A percentile compares a stretch with the other conserved stretches of the same genome.
Conservation (phyloP, 495 filamentous ascomycete species). For the Neohortaea acidophila region DNA sequence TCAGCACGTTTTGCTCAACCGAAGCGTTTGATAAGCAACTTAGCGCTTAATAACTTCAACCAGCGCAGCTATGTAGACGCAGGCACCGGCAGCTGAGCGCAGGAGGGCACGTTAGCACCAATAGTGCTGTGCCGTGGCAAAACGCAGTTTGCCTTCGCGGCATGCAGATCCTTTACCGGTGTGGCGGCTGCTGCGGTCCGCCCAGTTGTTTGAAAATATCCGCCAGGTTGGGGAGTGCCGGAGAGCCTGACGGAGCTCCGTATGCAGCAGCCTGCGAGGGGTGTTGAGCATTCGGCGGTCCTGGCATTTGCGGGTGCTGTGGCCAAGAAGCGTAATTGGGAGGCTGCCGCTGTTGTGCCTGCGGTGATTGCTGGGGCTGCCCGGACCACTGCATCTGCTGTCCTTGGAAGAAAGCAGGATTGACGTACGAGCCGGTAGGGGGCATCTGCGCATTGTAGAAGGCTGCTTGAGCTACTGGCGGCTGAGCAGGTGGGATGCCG, state of each 20-base stretch:
- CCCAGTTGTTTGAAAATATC: constrained; percentile 9
- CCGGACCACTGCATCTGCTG: constrained; percentile 7
- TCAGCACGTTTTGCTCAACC: no score
- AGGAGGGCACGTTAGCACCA: no score
- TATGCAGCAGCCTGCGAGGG: not conserved
- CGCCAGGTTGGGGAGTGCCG: constrained; percentile 7
- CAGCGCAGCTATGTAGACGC: no score
- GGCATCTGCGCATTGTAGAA: not conserved
- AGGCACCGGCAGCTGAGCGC: no score
- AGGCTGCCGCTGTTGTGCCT: constrained; percentile 6
- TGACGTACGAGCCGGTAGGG: constrained; percentile 11
- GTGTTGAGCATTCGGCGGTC: not conserved
- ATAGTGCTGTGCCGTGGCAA: no score
- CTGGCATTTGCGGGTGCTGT: not conserved
- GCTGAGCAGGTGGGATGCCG: constrained; percentile 4
- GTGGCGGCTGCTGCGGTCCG: constrained; percentile 3
- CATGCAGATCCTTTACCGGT: not conserved
- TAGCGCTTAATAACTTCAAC: no score
- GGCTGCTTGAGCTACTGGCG: not conserved
- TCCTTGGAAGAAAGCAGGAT: constrained; percentile 9
- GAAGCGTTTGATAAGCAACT: no score
- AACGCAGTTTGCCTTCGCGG: not conserved
- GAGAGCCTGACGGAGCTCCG: no score
- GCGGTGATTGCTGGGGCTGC: constrained; percentile 4
- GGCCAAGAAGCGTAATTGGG: not conserved